Evolutionary conservation across 2,329 filamentous ascomycete genomes (phyloP).

Genomic region (Stylonectria norvegica): DNA sequence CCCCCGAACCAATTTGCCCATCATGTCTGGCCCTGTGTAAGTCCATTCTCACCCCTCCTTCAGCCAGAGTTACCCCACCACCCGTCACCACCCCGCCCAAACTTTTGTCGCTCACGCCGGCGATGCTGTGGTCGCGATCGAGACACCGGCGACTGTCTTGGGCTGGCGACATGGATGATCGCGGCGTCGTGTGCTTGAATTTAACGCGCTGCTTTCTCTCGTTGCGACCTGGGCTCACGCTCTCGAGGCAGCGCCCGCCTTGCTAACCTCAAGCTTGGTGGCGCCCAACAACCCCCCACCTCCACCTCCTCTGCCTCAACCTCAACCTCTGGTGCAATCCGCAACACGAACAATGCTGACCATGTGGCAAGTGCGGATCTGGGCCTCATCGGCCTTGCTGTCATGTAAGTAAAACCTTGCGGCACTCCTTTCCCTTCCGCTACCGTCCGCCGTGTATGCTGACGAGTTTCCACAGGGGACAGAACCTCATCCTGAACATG

Average conservation of each 20-base stretch:
- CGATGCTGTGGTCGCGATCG: constrained; percentile 24
- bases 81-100: constrained; percentile 31
- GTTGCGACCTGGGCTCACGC: constrained; percentile 36
- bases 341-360: constrained; percentile 52
- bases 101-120: constrained; percentile 19
- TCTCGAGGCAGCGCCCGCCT: constrained; percentile 63
- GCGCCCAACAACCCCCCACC: constrained; percentile 44
- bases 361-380: constrained; percentile 70
- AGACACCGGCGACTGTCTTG: constrained; percentile 14
- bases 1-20: constrained; percentile 30
- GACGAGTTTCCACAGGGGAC: constrained; percentile 48
- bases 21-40: constrained; percentile 68
- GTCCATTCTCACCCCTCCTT: constrained; percentile 35
- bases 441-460: constrained; percentile 17
- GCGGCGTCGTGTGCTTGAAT: background rate
- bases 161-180: constrained; percentile 8
- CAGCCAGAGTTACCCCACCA: constrained; percentile 36
- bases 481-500: constrained; percentile 88
- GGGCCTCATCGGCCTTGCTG: constrained; percentile 88
- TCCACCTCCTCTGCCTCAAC: constrained; percentile 31
- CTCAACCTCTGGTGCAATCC: constrained; percentile 22
- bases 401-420: constrained; percentile 60
- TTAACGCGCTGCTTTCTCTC: background rate
- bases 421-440: constrained; percentile 2
- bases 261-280: constrained; percentile 69